phyloP scores from a whole-genome alignment of 2,329 filamentous ascomycete genomes.

The Aspergillus candidus region DNA sequence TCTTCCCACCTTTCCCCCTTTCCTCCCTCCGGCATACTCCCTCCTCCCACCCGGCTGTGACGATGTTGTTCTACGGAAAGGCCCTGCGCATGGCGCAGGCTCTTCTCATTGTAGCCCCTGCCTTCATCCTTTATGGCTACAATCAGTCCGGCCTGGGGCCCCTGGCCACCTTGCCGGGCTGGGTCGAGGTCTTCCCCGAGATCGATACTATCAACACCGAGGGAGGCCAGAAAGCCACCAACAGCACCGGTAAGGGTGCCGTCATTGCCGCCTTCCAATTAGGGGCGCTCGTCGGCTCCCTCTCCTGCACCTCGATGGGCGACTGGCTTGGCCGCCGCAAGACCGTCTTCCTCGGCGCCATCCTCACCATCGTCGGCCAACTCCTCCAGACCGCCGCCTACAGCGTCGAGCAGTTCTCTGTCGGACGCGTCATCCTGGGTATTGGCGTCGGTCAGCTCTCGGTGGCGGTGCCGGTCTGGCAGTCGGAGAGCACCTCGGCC shows the following conservation, averaged over 20 bases:
- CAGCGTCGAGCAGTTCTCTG: conserved; percentile 40
- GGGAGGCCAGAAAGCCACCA: conserved; percentile 12
- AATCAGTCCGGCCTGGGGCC: conserved; percentile 21
- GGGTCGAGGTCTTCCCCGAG: conserved; percentile 47
- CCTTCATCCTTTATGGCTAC: conserved; percentile 23
- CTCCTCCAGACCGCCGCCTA: conserved; percentile 43
- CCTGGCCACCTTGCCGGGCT: conserved; percentile 19
- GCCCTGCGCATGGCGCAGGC: conserved; percentile 17
- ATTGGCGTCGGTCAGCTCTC: conserved; percentile 45
- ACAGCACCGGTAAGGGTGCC: conserved; percentile 23
- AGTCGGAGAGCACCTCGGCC: conserved; percentile 43
- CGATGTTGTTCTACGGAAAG: conserved; percentile 4
- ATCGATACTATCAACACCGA: conserved; percentile 44
- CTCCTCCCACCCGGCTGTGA: too few species aligned
- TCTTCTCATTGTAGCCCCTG: conserved; percentile 17
- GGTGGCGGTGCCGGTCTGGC: conserved; percentile 45
- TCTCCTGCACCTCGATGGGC: conserved; percentile 26
- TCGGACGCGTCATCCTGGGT: conserved; percentile 45
- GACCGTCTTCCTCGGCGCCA: conserved; percentile 42
- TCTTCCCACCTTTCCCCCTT: background rate
- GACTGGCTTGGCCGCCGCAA: conserved; percentile 44
- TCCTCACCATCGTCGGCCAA: conserved; percentile 16
- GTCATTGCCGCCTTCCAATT: conserved; percentile 20
- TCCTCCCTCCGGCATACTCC: too few species aligned
- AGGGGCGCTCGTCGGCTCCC: conserved; percentile 17